A percentile compares a stretch with the other conserved stretches of the same genome.
Conservation (phyloP, 23 red algal genomes). For the Gracilariopsis chorda region DNA sequence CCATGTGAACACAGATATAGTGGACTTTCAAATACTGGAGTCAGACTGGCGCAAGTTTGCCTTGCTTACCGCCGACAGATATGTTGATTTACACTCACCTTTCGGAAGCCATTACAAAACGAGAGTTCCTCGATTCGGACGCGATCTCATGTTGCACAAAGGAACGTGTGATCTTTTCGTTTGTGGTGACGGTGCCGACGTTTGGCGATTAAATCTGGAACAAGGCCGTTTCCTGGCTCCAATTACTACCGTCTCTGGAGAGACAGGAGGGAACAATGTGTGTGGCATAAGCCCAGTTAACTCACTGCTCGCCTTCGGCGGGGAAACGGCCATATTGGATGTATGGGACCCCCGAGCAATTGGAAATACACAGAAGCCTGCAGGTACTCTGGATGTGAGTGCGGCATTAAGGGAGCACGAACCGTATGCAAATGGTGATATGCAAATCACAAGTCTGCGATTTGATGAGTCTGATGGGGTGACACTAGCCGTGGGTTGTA, state of each 20-base stretch:
- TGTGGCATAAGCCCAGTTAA: constrained; percentile 71
- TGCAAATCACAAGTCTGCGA: constrained; percentile 65
- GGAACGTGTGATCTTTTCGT: constrained; percentile 81
- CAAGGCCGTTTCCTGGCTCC: constrained; percentile 92
- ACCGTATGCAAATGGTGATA: neutral
- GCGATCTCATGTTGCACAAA: constrained; percentile 80
- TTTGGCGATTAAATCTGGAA: constrained; percentile 92
- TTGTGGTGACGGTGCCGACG: constrained; percentile 67
- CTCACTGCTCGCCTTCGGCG: constrained; percentile 78
- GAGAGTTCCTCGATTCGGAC: constrained; percentile 76
- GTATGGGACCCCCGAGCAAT: constrained; percentile 80
- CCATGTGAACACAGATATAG: constrained; percentile 79
- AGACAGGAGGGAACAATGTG: constrained; percentile 63
- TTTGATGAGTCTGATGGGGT: constrained; percentile 77
- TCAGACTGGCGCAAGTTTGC: constrained; percentile 91
- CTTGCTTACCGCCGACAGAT: constrained; percentile 70
- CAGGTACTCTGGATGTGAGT: constrained; percentile 39
- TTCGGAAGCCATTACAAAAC: constrained; percentile 76
- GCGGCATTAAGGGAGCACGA: neutral
- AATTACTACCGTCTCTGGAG: constrained; percentile 54
- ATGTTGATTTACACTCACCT: constrained; percentile 84
- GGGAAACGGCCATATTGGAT: constrained; percentile 76
- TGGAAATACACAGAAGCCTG: neutral
- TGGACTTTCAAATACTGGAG: constrained; percentile 87
- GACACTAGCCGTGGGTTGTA: constrained; percentile 62